Conservation (phyloP, 345 rosid species). For the Toxicodendron radicans region DNA sequence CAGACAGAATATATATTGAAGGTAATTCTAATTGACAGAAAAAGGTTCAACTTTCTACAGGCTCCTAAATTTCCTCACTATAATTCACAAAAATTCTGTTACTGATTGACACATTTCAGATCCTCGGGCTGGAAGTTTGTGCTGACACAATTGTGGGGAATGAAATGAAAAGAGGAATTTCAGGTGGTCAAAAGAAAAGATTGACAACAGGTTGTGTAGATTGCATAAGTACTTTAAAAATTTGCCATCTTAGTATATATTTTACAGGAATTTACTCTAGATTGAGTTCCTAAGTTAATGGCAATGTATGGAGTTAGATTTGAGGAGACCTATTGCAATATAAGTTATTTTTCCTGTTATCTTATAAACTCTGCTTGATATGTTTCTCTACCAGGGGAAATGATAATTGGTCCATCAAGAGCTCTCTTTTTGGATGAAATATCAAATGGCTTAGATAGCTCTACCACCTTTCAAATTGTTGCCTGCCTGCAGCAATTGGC, state of each 20-base stretch:
- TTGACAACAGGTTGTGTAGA: constrained; percentile 42
- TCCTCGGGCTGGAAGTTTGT: constrained; percentile 67
- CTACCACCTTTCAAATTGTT: constrained; percentile 69
- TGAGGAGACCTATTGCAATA: no score
- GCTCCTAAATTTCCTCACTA: no score
- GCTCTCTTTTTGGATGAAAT: constrained; percentile 84
- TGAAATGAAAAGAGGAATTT: constrained; percentile 66
- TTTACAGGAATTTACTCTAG: background rate
- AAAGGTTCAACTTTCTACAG: no score
- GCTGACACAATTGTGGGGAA: constrained; percentile 71
- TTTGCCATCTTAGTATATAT: no score
- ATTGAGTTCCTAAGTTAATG: background rate
- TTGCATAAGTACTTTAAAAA: no score
- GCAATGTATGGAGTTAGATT: background rate
- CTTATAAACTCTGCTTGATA: constrained; percentile 9
- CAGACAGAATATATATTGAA: constrained; percentile 60
- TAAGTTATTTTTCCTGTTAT: background rate
- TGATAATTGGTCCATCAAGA: constrained; percentile 69
- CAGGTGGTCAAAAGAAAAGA: constrained; percentile 56
- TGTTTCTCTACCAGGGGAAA: constrained; percentile 46
- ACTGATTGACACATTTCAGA: constrained; percentile 28
- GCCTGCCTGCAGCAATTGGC: constrained; percentile 62
- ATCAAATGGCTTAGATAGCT: constrained; percentile 72
- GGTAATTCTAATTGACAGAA: constrained; percentile 20
- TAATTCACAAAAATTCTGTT: background rate